These are phyloP conservation scores for Cucumis variabilis DNA, from an alignment of 331 rosid genomes.

Conservation along the genomic window DNA sequence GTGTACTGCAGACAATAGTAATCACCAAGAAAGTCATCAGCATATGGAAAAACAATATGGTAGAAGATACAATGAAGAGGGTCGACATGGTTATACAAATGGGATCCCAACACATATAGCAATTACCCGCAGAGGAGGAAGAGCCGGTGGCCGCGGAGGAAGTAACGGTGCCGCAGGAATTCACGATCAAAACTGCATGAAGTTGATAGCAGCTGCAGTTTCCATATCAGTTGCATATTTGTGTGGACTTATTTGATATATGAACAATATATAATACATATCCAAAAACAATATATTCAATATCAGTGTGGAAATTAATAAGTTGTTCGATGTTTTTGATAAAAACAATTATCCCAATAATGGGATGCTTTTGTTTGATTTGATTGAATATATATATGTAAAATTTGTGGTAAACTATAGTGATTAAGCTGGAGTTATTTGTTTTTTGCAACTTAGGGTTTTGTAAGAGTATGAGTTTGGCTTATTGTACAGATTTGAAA, in stretches of 20 bases:
- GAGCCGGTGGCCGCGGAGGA: background rate
- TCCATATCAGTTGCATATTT: background rate
- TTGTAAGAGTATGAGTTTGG: no score
- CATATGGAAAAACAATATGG: background rate
- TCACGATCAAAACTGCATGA: background rate
- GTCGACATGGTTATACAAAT: no score
- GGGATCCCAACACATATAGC: background rate
- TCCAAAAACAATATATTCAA: background rate
- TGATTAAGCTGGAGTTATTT: no score
- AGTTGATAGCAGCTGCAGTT: background rate
- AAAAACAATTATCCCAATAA: background rate
- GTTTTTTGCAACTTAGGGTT: no score
- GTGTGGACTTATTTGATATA: background rate
- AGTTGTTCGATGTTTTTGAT: background rate
- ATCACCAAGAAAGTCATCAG: background rate
- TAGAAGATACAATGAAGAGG: no score
- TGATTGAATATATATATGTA: no score
- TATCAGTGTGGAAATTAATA: background rate
- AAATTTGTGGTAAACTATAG: no score
- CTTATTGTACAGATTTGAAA: no score
- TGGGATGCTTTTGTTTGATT: no score
- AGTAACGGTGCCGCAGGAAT: background rate
- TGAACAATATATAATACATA: background rate
- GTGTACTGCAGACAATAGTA: background rate
- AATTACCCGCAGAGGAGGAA: background rate